Conservation (phyloP, 2,329 filamentous ascomycete genomes). For the Huntiella decipiens region DNA sequence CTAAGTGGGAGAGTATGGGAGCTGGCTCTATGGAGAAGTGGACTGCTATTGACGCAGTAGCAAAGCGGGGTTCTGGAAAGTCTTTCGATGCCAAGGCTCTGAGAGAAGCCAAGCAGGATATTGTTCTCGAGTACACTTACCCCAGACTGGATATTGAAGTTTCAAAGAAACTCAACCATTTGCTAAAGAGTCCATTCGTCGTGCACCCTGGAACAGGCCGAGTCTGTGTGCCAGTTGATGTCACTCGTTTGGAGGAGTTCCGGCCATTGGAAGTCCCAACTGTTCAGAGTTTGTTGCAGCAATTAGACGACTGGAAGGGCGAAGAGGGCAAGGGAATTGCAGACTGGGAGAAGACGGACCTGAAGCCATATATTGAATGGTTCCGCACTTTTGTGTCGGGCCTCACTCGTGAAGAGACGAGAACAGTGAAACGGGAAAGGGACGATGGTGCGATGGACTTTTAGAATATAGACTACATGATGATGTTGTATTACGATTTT, state of each 20-base stretch:
- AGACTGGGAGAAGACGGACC: constrained; percentile 93
- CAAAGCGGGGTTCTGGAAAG: constrained; percentile 55
- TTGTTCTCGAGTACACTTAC: constrained; percentile 94
- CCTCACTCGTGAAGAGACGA: constrained; percentile 57
- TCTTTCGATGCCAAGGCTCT: constrained; percentile 55
- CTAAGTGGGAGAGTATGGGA: constrained; percentile 74
- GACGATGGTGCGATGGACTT: constrained; percentile 35
- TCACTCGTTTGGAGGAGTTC: constrained; percentile 54
- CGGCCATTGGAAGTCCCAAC: constrained; percentile 81
- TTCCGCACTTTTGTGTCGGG: constrained; percentile 66
- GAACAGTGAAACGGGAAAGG: constrained; percentile 35
- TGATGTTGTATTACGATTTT: constrained; percentile 6
- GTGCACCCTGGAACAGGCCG: constrained; percentile 86
- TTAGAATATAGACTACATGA: constrained; percentile 15
- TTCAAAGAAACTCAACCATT: constrained; percentile 92
- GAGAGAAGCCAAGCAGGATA: constrained; percentile 81
- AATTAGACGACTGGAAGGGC: constrained; percentile 68
- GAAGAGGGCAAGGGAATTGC: constrained; percentile 28
- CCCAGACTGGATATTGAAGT: constrained; percentile 92
- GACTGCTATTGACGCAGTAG: constrained; percentile 79
- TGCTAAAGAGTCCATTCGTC: constrained; percentile 93
- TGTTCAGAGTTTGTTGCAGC: constrained; percentile 57
- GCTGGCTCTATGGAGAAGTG: constrained; percentile 68
- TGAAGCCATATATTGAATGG: constrained; percentile 82
- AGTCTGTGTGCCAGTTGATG: constrained; percentile 89